Evolutionary conservation across 148 eudicot species (phyloP).

Genomic region (Nyssa sinensis): DNA sequence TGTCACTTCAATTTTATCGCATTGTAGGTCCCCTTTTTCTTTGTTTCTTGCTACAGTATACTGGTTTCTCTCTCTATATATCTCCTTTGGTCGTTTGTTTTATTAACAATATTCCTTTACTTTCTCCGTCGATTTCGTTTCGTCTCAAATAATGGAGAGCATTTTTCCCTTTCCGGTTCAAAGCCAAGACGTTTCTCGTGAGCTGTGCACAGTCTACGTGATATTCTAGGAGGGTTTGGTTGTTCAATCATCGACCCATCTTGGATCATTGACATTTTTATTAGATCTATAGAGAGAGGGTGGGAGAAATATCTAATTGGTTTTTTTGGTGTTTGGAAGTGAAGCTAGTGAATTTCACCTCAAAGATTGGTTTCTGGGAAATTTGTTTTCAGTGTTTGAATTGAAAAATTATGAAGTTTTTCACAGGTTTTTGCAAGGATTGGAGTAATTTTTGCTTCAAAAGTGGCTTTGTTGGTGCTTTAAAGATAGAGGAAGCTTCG

Average conservation of each 20-base stretch:
- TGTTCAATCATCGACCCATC: slow-evolving; percentile 17
- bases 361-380: slow-evolving; percentile 10
- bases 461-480: slow-evolving; percentile 30
- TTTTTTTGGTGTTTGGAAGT: slow-evolving; percentile 5
- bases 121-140: slow-evolving; percentile 34
- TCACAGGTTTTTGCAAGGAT: slow-evolving; percentile 21
- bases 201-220: slow-evolving; percentile 26
- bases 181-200: slow-evolving; percentile 20
- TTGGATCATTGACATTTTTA: slow-evolving; percentile 30
- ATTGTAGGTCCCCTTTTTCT: neutral
- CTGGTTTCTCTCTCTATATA: no score
- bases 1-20: neutral
- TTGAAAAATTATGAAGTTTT: slow-evolving; percentile 24
- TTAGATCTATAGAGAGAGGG: neutral
- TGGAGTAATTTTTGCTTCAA: slow-evolving; percentile 17
- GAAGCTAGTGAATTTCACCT: neutral
- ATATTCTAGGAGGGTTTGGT: slow-evolving; percentile 28
- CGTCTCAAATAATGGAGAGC: neutral
- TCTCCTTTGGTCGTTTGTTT: neutral
- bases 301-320: neutral
- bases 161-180: neutral
- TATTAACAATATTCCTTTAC: slow-evolving; percentile 15
- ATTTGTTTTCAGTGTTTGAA: slow-evolving; percentile 3
- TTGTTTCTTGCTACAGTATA: no score
- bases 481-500: slow-evolving; percentile 25